Percentiles rank a stretch among this genome's conserved stretches.
Evolutionary conservation across 306 rosid genomes (phyloP).

Genomic region (Quercus agrifolia): DNA sequence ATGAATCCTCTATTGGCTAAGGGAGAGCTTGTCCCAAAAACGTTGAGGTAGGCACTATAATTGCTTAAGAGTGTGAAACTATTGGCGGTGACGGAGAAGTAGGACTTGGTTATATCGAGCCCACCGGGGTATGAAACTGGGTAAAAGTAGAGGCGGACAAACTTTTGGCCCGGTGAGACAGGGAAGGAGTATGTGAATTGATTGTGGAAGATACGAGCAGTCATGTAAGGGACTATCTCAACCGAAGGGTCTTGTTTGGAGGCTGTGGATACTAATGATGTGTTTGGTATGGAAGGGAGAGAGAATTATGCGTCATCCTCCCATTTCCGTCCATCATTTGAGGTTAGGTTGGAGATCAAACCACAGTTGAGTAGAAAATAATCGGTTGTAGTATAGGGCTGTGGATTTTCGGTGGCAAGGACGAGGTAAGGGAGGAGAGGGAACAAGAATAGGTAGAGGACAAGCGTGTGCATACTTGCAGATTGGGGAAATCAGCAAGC

Average conservation of each 20-base stretch:
- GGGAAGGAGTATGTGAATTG: no score
- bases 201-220: no score
- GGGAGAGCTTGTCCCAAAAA: neutral
- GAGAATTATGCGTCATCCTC: neutral
- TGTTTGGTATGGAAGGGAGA: neutral
- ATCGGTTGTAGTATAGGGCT: neutral
- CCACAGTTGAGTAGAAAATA: slow-evolving; percentile 16
- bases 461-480: neutral
- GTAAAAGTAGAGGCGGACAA: slow-evolving; percentile 14
- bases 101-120: neutral
- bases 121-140: neutral
- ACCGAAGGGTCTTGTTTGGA: no score
- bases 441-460: neutral
- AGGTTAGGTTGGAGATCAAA: neutral
- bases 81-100: slow-evolving; percentile 9
- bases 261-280: neutral
- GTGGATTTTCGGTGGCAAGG: neutral
- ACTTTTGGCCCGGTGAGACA: neutral
- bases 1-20: neutral
- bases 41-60: slow-evolving; percentile 9
- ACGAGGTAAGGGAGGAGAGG: neutral
- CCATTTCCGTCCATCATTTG: neutral
- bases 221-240: no score
- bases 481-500: neutral
- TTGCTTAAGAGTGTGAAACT: slow-evolving; percentile 9